A percentile compares a stretch with the other conserved stretches of the same genome.
These are phyloP conservation scores for Penicillium crustosum DNA, from an alignment of 2,329 filamentous ascomycete species.

Conservation along the genomic window DNA sequence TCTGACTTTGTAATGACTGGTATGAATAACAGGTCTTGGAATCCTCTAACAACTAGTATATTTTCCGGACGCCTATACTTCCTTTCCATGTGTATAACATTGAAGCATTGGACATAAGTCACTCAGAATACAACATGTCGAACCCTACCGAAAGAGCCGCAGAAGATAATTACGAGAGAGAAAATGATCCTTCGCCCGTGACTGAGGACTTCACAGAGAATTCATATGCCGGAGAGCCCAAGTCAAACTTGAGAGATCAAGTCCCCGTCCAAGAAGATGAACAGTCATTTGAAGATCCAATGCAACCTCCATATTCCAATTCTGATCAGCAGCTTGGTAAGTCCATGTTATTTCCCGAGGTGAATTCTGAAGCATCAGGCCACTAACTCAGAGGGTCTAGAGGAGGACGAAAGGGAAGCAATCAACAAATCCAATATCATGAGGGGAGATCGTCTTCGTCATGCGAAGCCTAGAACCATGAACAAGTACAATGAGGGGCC, in stretches of 20 bases:
- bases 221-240: conserved; percentile 26
- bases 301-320: conserved; percentile 32
- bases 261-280: conserved; percentile 30
- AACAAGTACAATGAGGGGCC: conserved; percentile 27
- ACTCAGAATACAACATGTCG: background rate
- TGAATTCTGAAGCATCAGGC: background rate
- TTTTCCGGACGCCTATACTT: background rate
- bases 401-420: conserved; percentile 24
- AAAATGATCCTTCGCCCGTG: conserved; percentile 13
- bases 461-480: conserved; percentile 23
- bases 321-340: conserved; percentile 32
- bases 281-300: conserved; percentile 26
- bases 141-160: conserved; percentile 7
- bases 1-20: background rate
- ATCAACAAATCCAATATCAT: conserved; percentile 26
- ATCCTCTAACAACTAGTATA: background rate
- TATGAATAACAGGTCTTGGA: background rate
- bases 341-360: background rate
- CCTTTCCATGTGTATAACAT: too few species aligned
- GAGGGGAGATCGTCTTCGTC: conserved; percentile 24
- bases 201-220: conserved; percentile 15
- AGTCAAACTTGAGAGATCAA: conserved; percentile 10
- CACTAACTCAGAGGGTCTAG: background rate
- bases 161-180: conserved; percentile 12
- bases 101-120: background rate